Conservation (phyloP, 257 asterid species). For the Scutellaria baicalensis region DNA sequence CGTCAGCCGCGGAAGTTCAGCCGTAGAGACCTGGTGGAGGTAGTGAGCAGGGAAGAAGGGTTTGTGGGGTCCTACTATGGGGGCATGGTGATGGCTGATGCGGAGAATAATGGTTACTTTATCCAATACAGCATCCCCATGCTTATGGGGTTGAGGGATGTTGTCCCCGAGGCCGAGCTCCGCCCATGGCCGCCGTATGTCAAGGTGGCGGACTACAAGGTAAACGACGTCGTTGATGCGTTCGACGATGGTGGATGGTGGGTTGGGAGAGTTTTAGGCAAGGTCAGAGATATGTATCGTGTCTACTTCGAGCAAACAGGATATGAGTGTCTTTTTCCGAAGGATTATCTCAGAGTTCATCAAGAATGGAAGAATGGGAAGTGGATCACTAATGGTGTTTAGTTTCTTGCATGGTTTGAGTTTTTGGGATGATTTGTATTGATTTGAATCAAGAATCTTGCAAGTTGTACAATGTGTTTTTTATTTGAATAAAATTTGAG, state of each 20-base stretch:
- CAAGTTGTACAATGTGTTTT: too few species aligned
- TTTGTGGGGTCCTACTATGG: neutral
- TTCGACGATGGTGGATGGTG: conserved; percentile 44
- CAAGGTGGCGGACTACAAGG: neutral
- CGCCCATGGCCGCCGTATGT: conserved; percentile 26
- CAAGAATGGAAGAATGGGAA: too few species aligned
- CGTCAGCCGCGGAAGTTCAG: neutral
- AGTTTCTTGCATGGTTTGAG: too few species aligned
- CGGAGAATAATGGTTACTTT: neutral
- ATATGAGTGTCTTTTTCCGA: too few species aligned
- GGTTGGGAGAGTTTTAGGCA: conserved; percentile 27
- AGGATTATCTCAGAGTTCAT: too few species aligned
- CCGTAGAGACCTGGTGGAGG: neutral
- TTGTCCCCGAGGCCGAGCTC: conserved; percentile 9
- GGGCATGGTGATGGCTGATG: neutral
- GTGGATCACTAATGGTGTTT: conserved; percentile 31
- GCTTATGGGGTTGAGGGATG: conserved; percentile 22
- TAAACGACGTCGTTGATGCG: conserved; percentile 26
- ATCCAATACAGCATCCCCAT: conserved; percentile 19
- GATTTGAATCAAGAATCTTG: too few species aligned
- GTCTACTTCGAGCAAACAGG: too few species aligned
- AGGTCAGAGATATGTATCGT: neutral
- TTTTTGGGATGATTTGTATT: too few species aligned
- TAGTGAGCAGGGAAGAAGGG: neutral
- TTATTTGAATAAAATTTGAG: too few species aligned